Evolutionary conservation across 352 stramenopile species (phyloP).

Genomic region (Globisporangium nodosum): DNA sequence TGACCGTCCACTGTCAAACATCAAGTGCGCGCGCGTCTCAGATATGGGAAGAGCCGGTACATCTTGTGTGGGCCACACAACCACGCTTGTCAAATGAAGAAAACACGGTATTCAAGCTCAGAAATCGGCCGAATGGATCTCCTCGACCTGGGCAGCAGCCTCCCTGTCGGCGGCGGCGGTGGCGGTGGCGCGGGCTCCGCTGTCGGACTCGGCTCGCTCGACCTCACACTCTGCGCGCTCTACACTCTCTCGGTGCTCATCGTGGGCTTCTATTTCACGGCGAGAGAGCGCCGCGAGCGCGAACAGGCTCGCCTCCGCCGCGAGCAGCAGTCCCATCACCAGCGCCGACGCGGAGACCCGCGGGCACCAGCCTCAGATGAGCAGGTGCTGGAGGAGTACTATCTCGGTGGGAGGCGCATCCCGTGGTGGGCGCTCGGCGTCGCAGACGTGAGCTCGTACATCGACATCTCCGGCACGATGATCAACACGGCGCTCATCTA

Average conservation of each 20-base stretch:
- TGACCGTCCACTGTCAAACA: slow-evolving; percentile 9
- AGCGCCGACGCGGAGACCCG: neutral
- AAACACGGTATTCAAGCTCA: neutral
- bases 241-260: slow-evolving; percentile 62
- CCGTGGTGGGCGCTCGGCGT: slow-evolving; percentile 70
- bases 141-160: neutral
- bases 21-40: slow-evolving; percentile 29
- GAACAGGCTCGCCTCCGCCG: slow-evolving; percentile 22
- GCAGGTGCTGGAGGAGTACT: slow-evolving; percentile 64
- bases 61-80: too few relatives aligned
- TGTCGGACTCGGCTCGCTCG: slow-evolving; percentile 28
- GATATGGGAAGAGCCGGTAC: neutral
- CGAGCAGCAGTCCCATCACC: slow-evolving; percentile 15
- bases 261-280: slow-evolving; percentile 66
- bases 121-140: neutral
- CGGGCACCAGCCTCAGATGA: slow-evolving; percentile 12
- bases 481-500: slow-evolving; percentile 83
- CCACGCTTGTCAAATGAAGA: neutral
- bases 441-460: slow-evolving; percentile 80
- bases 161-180: neutral
- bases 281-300: slow-evolving; percentile 42
- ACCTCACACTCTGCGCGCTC: slow-evolving; percentile 42
- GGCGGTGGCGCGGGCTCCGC: neutral
- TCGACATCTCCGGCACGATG: slow-evolving; percentile 82
- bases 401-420: slow-evolving; percentile 59